Evolutionary conservation across 768 basidiomycete genomes (phyloP).

Genomic region (Tricholomella constricta): DNA sequence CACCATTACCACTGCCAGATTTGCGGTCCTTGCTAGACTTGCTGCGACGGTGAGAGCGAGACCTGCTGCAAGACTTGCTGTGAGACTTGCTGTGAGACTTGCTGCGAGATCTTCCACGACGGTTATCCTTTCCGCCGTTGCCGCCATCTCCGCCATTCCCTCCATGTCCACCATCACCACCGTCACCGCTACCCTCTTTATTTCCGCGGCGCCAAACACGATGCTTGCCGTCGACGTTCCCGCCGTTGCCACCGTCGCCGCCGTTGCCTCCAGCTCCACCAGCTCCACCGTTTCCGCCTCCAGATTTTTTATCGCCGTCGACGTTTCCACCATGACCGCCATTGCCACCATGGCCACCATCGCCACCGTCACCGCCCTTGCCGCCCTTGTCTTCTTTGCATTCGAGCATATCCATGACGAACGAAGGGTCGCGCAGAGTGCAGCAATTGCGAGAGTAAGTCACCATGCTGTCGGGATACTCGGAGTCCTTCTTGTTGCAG

Average conservation of each 20-base stretch:
- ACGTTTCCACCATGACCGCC: conserved; percentile 14
- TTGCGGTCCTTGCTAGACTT: not conserved
- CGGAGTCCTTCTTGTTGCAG: conserved; percentile 10
- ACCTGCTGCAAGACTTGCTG: not conserved
- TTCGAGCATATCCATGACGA: conserved; percentile 15
- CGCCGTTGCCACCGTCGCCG: conserved; percentile 9
- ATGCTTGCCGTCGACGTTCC: conserved; percentile 4
- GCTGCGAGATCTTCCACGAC: not conserved
- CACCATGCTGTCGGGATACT: conserved; percentile 16
- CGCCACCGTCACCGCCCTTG: conserved; percentile 7
- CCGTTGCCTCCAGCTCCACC: conserved; percentile 10
- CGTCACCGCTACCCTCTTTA: not conserved
- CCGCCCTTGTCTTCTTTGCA: conserved; percentile 14
- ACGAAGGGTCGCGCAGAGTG: conserved; percentile 11
- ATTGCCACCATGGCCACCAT: conserved; percentile 2
- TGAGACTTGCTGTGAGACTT: not conserved
- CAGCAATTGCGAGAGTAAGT: conserved; percentile 18
- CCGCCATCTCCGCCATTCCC: conserved; percentile 4
- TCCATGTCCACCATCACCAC: not conserved
- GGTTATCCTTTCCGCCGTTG: not conserved
- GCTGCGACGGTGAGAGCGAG: no score
- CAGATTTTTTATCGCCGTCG: not conserved
- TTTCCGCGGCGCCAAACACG: conserved; percentile 1
- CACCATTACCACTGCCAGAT: not conserved
- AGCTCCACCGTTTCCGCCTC: not conserved